A percentile compares a stretch with the other conserved stretches of the same genome.
Evolutionary conservation across 2,329 filamentous ascomycete species (phyloP).

Genomic region (Trichoderma atroviride): DNA sequence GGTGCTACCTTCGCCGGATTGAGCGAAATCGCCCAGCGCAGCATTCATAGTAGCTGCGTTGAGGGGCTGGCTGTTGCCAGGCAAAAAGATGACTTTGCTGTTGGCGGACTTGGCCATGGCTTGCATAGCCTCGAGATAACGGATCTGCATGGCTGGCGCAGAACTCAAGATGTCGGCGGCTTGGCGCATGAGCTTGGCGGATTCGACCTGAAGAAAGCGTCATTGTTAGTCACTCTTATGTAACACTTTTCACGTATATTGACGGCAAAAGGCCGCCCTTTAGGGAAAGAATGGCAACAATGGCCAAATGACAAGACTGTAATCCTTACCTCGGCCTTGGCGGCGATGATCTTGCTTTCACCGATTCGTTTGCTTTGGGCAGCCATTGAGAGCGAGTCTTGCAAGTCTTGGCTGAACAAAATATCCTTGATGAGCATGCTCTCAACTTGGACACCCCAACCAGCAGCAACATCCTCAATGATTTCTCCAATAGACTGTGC

Average conservation of each 20-base stretch:
- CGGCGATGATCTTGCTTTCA: constrained; percentile 97
- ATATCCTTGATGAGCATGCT: constrained; percentile 99
- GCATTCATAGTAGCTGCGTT: constrained; percentile 45
- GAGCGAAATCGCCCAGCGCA: constrained; percentile 43
- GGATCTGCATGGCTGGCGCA: constrained; percentile 96
- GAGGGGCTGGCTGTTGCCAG: constrained; percentile 62
- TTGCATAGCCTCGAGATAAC: constrained; percentile 98
- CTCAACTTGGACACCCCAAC: constrained; percentile 96
- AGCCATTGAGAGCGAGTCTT: constrained; percentile 96
- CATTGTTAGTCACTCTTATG: constrained; percentile 8
- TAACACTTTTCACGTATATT: neutral
- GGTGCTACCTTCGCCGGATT: constrained; percentile 52
- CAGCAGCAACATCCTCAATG: constrained; percentile 90
- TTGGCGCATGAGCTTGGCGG: constrained; percentile 89
- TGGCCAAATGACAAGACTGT: neutral
- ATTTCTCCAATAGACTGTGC: constrained; percentile 95
- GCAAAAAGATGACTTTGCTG: constrained; percentile 84
- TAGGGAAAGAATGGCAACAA: neutral
- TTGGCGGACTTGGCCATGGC: constrained; percentile 95
- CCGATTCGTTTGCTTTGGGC: constrained; percentile 98
- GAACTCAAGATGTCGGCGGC: constrained; percentile 91
- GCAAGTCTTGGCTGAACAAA: constrained; percentile 92
- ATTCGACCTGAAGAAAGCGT: constrained; percentile 65
- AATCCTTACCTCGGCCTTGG: constrained; percentile 72
- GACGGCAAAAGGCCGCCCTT: neutral